phyloP scores from a whole-genome alignment of 2,329 filamentous ascomycete genomes.

The Falciphora oryzae region DNA sequence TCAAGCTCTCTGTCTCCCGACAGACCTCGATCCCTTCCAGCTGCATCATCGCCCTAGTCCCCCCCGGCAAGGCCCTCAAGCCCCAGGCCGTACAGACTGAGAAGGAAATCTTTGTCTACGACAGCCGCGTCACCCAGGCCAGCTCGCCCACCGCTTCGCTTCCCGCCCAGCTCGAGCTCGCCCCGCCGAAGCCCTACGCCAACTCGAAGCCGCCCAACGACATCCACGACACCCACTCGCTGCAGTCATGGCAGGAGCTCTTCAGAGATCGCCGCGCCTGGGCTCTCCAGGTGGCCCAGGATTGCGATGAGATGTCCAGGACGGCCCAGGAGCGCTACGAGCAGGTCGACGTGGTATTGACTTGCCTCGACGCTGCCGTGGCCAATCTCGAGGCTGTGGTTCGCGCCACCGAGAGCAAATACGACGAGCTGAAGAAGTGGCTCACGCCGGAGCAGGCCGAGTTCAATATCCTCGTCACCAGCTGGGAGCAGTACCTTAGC shows the following conservation, averaged over 20 bases:
- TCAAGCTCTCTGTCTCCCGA: constrained; percentile 74
- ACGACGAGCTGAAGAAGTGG: constrained; percentile 66
- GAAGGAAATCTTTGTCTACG: constrained; percentile 90
- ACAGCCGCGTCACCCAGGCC: constrained; percentile 66
- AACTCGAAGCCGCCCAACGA: constrained; percentile 71
- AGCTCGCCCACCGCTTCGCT: constrained; percentile 39
- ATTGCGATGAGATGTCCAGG: constrained; percentile 60
- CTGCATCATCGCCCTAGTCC: constrained; percentile 82
- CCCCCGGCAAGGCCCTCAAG: constrained; percentile 78
- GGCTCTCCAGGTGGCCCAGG: constrained; percentile 65
- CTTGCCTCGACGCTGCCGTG: constrained; percentile 77
- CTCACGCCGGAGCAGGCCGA: constrained; percentile 61
- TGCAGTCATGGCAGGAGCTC: constrained; percentile 82
- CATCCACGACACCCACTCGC: constrained; percentile 70
- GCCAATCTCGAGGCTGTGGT: constrained; percentile 77
- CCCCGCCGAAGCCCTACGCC: constrained; percentile 48
- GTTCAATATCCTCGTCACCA: constrained; percentile 55
- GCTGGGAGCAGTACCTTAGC: constrained; percentile 64
- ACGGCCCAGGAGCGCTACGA: constrained; percentile 59
- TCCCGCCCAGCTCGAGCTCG: constrained; percentile 39
- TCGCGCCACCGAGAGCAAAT: constrained; percentile 65
- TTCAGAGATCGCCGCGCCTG: constrained; percentile 77
- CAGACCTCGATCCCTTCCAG: constrained; percentile 68
- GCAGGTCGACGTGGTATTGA: constrained; percentile 71
- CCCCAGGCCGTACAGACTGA: constrained; percentile 73